Evolutionary conservation across 805 yeast genomes (phyloP).

Genomic region (Pichia sporocuriosa): DNA sequence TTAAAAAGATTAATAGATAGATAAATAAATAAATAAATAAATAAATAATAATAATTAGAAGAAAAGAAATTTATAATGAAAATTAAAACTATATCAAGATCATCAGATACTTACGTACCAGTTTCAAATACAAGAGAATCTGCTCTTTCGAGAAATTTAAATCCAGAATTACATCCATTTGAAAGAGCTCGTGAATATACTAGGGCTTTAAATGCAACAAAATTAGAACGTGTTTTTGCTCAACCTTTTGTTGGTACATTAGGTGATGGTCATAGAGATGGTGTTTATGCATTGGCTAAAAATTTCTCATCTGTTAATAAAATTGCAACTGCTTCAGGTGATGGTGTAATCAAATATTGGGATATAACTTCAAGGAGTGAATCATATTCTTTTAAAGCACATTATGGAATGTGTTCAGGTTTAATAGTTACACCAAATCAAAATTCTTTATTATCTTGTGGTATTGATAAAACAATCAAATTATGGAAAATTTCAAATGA

Average conservation of each 20-base stretch:
- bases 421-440: conserved; percentile 64
- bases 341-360: conserved; percentile 94
- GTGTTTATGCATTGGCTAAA: conserved; percentile 82
- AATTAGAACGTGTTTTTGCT: conserved; percentile 93
- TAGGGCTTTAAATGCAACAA: conserved; percentile 89
- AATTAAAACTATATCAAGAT: conserved; percentile 81
- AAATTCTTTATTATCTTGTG: conserved; percentile 58
- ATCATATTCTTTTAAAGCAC: conserved; percentile 73
- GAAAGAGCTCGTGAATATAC: conserved; percentile 97
- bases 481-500: conserved; percentile 71
- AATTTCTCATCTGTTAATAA: conserved; percentile 63
- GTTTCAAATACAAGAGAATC: conserved; percentile 86
- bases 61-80: conserved; percentile 41
- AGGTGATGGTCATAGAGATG: conserved; percentile 93
- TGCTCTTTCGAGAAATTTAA: conserved; percentile 77
- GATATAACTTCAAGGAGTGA: conserved; percentile 76
- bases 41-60: neutral
- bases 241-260: conserved; percentile 94
- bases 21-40: neutral
- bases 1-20: no score
- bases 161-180: conserved; percentile 93
- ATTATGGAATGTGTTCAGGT: conserved; percentile 84
- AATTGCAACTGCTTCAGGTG: conserved; percentile 90
- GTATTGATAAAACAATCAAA: conserved; percentile 84
- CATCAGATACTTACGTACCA: conserved; percentile 89